A percentile compares a stretch with the other conserved stretches of the same genome.
Conservation (phyloP, 1,284 basidiomycete genomes). For the Lentinula novae-zelandiae region DNA sequence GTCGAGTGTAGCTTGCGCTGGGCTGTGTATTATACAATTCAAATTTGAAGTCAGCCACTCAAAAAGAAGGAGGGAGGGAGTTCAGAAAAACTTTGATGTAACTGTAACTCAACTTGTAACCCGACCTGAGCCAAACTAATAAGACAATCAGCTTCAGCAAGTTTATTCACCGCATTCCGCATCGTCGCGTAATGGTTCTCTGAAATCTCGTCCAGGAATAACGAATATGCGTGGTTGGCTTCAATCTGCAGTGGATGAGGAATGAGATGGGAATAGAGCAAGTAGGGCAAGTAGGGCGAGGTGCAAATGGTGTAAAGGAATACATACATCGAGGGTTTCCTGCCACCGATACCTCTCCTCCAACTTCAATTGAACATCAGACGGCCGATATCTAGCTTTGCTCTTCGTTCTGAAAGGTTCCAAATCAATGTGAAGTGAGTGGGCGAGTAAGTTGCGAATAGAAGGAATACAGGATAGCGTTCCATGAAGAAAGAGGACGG, state of each 20-base stretch:
- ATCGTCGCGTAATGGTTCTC: conserved; percentile 66
- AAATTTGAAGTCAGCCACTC: too few relatives aligned
- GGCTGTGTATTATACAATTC: not conserved
- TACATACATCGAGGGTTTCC: conserved; percentile 62
- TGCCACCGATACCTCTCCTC: conserved; percentile 75
- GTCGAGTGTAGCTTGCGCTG: conserved; percentile 62
- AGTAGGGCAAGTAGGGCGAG: not conserved
- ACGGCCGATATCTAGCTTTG: conserved; percentile 80
- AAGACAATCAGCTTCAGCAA: conserved; percentile 81
- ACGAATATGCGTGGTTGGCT: conserved; percentile 60
- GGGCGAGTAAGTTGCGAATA: too few relatives aligned
- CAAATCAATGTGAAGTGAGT: conserved; percentile 8
- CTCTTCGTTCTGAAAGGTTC: conserved; percentile 60
- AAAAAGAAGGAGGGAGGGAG: too few relatives aligned
- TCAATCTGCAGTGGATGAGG: conserved; percentile 35
- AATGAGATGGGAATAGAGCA: not conserved
- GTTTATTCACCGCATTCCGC: conserved; percentile 70
- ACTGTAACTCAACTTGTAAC: conserved; percentile 42
- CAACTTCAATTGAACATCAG: conserved; percentile 62
- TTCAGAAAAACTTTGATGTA: too few relatives aligned
- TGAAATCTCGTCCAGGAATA: conserved; percentile 71
- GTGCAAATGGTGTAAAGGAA: not conserved
- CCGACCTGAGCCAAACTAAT: conserved; percentile 69
- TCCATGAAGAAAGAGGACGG: not conserved
- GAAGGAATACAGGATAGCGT: too few relatives aligned